Conservation (phyloP, 2,329 filamentous ascomycete species). For the Endoconidiophora polonica region DNA sequence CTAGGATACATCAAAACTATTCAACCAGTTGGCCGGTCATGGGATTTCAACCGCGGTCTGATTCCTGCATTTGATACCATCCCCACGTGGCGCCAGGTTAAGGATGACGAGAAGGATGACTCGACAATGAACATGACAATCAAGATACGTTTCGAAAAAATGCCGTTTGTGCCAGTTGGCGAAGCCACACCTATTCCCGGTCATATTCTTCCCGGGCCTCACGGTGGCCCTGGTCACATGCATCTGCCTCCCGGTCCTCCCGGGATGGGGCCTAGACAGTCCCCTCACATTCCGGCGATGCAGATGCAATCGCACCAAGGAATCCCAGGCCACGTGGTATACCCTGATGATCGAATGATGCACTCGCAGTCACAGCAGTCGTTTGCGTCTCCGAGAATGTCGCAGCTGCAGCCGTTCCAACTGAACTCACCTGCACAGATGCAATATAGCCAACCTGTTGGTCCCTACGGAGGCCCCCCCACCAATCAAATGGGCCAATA, state of each 20-base stretch:
- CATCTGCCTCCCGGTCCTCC: constrained; percentile 38
- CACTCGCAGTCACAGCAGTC: constrained; percentile 69
- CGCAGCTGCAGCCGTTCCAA: constrained; percentile 49
- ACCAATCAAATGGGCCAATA: constrained; percentile 54
- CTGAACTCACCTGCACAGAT: constrained; percentile 55
- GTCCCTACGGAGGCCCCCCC: constrained; percentile 52
- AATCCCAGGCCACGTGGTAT: constrained; percentile 40
- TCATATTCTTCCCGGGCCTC: constrained; percentile 55
- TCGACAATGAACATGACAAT: constrained; percentile 53
- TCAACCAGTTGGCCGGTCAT: constrained; percentile 37
- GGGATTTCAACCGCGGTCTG: constrained; percentile 64
- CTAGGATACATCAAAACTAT: constrained; percentile 37
- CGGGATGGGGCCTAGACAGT: constrained; percentile 28
- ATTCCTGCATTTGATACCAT: constrained; percentile 69
- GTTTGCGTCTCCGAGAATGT: constrained; percentile 68
- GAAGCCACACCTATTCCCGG: constrained; percentile 52
- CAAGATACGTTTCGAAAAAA: constrained; percentile 60
- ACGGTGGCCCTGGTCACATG: constrained; percentile 63
- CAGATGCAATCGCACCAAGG: constrained; percentile 59
- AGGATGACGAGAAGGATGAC: constrained; percentile 50
- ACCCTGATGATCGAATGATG: constrained; percentile 75
- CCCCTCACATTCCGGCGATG: constrained; percentile 61
- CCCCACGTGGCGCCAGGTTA: constrained; percentile 64
- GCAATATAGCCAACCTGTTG: constrained; percentile 54
- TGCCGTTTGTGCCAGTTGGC: constrained; percentile 25